Base-by-base conservation (phyloP, 805 yeast species). In the Candida ulmi region DNA sequence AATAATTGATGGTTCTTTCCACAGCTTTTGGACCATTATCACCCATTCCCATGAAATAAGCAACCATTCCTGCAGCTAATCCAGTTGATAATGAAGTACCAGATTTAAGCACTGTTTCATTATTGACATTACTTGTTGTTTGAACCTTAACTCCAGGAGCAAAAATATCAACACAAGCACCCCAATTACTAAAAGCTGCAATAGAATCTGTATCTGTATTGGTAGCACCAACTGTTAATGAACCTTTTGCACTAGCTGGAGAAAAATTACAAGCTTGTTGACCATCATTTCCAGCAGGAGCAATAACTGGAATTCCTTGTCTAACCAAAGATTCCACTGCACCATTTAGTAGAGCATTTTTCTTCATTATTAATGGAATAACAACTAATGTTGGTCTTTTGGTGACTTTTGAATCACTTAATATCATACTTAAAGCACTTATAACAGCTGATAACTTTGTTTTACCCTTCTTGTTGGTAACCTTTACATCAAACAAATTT, bases 151-250 rank as follows among this genome's bases (percentile, higher is more conserved):
- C 68, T 7, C 80, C 79, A n/a, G 72, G 67, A 0, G 78, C 65
- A 45, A 68, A 72, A 12, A 73, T 49, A 42, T 74, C 78, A 17
- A 74, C 76, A 49, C 79, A 74, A n/a, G 62, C 56, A 8, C 79
- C 80, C 65, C 66, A 69, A 55, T 74, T 73, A 21, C 60, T 55
- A 33, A 59, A 58, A 1, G 45, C 15, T 3, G 63, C 91, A 31
- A 88, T 69, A 2, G 68, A 53, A 52, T 87, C 56, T 11, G 68
- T 68, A n/a, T 71, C 58, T 54, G 81, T 91, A 54, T 88, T 90
- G 35, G 87, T 76, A 3, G 96, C 91, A 1, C 96, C 97, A 4
- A 90, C 95, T 0, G 95, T 80, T 11, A 88, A 72, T 0, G 87
- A 84, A 27, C 70, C 69, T 7, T 62, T 66, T 3, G 75, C 68